Conservation (phyloP, 2,329 filamentous ascomycete species). For the Diplodia corticola region DNA sequence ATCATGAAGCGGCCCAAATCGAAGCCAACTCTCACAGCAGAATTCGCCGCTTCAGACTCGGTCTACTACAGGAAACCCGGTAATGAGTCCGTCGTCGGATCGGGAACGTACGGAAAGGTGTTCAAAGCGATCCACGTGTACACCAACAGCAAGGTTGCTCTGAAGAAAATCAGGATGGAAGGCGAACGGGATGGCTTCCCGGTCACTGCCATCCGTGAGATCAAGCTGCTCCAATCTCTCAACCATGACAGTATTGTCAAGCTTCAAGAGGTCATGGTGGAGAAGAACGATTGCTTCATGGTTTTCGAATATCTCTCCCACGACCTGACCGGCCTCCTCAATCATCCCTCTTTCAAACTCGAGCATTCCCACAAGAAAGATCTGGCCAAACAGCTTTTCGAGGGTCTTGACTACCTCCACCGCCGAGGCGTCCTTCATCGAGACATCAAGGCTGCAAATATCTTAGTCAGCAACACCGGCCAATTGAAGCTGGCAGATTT, state of each 20-base stretch:
- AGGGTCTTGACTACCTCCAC: constrained; percentile 91
- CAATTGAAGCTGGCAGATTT: constrained; percentile 94
- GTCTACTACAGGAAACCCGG: constrained; percentile 94
- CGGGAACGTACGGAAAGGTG: constrained; percentile 93
- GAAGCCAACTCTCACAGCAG: constrained; percentile 67
- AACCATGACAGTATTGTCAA: constrained; percentile 80
- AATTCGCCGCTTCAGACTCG: constrained; percentile 77
- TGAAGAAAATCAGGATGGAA: constrained; percentile 93
- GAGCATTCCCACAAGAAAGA: constrained; percentile 88
- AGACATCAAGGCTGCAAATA: constrained; percentile 98
- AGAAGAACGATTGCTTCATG: constrained; percentile 99
- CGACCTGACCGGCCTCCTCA: constrained; percentile 90
- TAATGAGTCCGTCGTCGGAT: constrained; percentile 95
- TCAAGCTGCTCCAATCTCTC: constrained; percentile 86
- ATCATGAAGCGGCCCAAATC: constrained; percentile 70
- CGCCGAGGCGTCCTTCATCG: constrained; percentile 90
- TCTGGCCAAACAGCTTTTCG: constrained; percentile 87
- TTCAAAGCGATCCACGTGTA: constrained; percentile 96
- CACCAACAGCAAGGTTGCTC: constrained; percentile 76
- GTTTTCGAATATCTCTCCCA: constrained; percentile 98
- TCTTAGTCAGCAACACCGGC: constrained; percentile 86
- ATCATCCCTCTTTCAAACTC: constrained; percentile 88
- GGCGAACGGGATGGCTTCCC: constrained; percentile 89
- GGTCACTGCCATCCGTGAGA: constrained; percentile 86
- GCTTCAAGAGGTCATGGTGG: constrained; percentile 92